Evolutionary conservation across 1,139 yeast species (phyloP), one percentile per base, ranked within the genome.

Genomic region (Kodamaea derodonti): DNA sequence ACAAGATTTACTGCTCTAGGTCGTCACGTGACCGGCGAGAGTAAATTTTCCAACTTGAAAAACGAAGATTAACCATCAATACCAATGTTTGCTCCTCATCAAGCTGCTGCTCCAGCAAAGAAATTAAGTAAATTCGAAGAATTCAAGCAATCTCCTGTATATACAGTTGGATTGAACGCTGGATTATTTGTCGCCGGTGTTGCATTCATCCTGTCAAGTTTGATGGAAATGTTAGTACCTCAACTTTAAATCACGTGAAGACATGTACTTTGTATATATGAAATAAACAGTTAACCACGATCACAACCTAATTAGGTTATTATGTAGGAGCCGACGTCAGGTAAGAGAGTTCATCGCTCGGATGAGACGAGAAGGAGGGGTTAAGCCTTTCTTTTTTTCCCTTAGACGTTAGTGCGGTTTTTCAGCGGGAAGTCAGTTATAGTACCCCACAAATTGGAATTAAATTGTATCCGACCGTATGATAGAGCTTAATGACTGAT

Each of bases 161-260:
- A 69, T 64, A 78, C 85, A 41, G 65, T 82, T 38, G 72, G 77
- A 35, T 58, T 81, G 31, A 83, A 84, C 59, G 78, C 74, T 41
- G 72, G 69, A 26, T 67, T 82, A 44, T 84, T 84, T 52, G 77
- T 73, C 40, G 78, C 84, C 32, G 92, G 92, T 56, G 84, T 82
- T 47, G 78, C 78, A 15, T 75, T 83, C 60, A 76, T 84, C 47
- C 86, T 80, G 65, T 80, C 88, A 31, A 83, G 90, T 46, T 63
- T 81, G 54, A 81, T 82, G 86, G 92, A 83, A 39, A 75, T 80
- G 78, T 65, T 84, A 63, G 88, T 82, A 48, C 92, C 92, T 38
- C 90, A 83, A 60, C 70, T 77, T 58, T 72, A 65, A 51, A 18
- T 18, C 22, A 18, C 6, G n/a, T n/a, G n/a, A n/a, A n/a, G n/a